These are phyloP conservation scores for Austroboletus sp. DNA, from an alignment of 1,284 basidiomycete genomes.

Conservation along the genomic window DNA sequence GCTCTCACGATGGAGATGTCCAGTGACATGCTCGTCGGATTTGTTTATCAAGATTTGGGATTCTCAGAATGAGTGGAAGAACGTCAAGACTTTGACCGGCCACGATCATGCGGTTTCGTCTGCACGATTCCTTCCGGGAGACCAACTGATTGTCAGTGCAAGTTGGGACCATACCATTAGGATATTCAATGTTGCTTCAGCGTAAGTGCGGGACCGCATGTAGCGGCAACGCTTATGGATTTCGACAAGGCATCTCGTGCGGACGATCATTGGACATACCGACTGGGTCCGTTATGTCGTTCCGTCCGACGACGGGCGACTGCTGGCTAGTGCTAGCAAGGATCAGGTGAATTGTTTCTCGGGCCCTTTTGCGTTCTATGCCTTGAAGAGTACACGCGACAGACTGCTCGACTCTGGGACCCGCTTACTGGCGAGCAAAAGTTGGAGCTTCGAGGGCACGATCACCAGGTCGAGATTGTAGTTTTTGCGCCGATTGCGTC, in stretches of 20 bases:
- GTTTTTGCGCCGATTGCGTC: slow-evolving; percentile 74
- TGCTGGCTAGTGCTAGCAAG: slow-evolving; percentile 75
- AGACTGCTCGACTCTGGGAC: slow-evolving; percentile 84
- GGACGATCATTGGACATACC: slow-evolving; percentile 52
- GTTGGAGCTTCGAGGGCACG: slow-evolving; percentile 79
- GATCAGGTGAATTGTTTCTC: slow-evolving; percentile 58
- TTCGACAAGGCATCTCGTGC: slow-evolving; percentile 46
- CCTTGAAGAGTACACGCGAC: slow-evolving; percentile 8
- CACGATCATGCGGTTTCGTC: slow-evolving; percentile 88
- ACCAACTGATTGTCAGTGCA: slow-evolving; percentile 76
- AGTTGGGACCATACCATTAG: slow-evolving; percentile 83
- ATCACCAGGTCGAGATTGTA: slow-evolving; percentile 79
- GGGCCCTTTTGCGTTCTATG: not conserved
- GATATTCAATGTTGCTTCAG: slow-evolving; percentile 80
- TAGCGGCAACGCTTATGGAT: slow-evolving; percentile 12
- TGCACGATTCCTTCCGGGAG: slow-evolving; percentile 78
- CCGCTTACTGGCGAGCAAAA: slow-evolving; percentile 70
- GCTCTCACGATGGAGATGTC: slow-evolving; percentile 3
- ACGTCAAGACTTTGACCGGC: slow-evolving; percentile 78
- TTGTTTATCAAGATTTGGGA: slow-evolving; percentile 91
- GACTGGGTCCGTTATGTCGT: slow-evolving; percentile 59
- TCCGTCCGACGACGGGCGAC: slow-evolving; percentile 71
- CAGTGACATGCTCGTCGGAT: slow-evolving; percentile 85
- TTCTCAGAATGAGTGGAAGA: slow-evolving; percentile 82
- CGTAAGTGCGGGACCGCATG: slow-evolving; percentile 42